phyloP scores from a whole-genome alignment of 371 early-diverging fungal species.

The Mycotypha africana region DNA sequence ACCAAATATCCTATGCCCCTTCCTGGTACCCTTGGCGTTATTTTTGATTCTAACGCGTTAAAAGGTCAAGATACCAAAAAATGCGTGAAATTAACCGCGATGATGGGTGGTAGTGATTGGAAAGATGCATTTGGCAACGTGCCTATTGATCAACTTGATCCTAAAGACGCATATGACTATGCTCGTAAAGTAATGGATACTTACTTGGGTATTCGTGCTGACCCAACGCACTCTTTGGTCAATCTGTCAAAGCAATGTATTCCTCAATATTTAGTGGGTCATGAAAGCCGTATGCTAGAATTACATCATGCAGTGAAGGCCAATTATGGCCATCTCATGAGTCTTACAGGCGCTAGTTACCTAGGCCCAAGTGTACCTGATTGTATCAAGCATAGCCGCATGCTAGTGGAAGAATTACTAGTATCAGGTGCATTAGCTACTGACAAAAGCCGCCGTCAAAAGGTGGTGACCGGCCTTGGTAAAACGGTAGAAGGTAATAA shows the following conservation, averaged over 20 bases:
- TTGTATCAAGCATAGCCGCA: slow-evolving; percentile 69
- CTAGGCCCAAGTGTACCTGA: slow-evolving; percentile 87
- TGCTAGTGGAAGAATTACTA: slow-evolving; percentile 53
- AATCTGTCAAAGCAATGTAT: slow-evolving; percentile 78
- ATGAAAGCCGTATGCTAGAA: slow-evolving; percentile 55
- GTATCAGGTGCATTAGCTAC: slow-evolving; percentile 36
- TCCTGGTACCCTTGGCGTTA: slow-evolving; percentile 73
- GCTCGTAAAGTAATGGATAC: slow-evolving; percentile 38
- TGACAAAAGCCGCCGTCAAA: too few relatives aligned
- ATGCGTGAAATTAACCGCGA: slow-evolving; percentile 72
- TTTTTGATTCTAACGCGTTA: slow-evolving; percentile 85
- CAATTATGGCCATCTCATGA: slow-evolving; percentile 47
- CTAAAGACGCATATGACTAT: slow-evolving; percentile 14
- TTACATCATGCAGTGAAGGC: slow-evolving; percentile 51
- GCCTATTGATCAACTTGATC: slow-evolving; percentile 24
- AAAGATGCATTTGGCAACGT: slow-evolving; percentile 30
- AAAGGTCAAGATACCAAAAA: slow-evolving; percentile 53
- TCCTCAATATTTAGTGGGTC: slow-evolving; percentile 86
- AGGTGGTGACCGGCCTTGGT: slow-evolving; percentile 49
- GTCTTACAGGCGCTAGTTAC: slow-evolving; percentile 78
- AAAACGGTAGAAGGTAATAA: slow-evolving; percentile 11
- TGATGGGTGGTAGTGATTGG: slow-evolving; percentile 90
- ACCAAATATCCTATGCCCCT: slow-evolving; percentile 29
- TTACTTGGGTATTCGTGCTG: slow-evolving; percentile 51
- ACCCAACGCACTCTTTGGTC: slow-evolving; percentile 49